Conservation (phyloP, 331 rosid genomes). For the Rhamnella rubrinervis region DNA sequence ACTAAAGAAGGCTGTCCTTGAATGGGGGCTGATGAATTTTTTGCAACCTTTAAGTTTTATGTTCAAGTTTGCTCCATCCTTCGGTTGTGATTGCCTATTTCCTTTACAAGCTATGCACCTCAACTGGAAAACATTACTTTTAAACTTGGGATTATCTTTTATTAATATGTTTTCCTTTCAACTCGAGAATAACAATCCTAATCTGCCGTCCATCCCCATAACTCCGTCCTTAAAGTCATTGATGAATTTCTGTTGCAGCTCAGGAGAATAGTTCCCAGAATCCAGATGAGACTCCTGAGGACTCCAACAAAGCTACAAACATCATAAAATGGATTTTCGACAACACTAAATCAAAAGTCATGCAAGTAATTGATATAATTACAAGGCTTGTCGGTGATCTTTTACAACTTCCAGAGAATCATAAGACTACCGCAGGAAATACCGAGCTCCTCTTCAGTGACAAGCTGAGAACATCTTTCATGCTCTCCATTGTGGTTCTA, state of each 20-base stretch:
- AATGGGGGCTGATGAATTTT: no score
- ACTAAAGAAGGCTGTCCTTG: no score
- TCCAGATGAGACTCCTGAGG: constrained; percentile 24
- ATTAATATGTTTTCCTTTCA: no score
- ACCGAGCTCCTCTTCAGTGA: constrained; percentile 37
- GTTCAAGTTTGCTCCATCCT: no score
- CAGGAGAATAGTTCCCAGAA: constrained; percentile 16
- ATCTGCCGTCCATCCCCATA: not conserved
- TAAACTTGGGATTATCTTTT: no score
- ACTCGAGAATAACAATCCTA: not conserved
- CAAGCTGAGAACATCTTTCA: constrained; percentile 55
- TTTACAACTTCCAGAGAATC: constrained; percentile 28
- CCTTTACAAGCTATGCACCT: no score
- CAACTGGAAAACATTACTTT: no score
- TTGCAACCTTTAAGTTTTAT: no score
- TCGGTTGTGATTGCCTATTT: no score
- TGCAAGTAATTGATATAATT: constrained; percentile 49
- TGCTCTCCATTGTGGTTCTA: constrained; percentile 67
- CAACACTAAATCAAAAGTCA: constrained; percentile 37
- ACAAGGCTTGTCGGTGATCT: constrained; percentile 39
- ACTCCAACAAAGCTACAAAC: constrained; percentile 25
- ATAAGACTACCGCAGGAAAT: constrained; percentile 13
- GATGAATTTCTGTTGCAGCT: constrained; percentile 27
- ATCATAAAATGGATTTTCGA: constrained; percentile 40
- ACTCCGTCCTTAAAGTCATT: not conserved